Conservation (phyloP, 1,284 basidiomycete genomes). For the Cystobasidium pallidum region DNA sequence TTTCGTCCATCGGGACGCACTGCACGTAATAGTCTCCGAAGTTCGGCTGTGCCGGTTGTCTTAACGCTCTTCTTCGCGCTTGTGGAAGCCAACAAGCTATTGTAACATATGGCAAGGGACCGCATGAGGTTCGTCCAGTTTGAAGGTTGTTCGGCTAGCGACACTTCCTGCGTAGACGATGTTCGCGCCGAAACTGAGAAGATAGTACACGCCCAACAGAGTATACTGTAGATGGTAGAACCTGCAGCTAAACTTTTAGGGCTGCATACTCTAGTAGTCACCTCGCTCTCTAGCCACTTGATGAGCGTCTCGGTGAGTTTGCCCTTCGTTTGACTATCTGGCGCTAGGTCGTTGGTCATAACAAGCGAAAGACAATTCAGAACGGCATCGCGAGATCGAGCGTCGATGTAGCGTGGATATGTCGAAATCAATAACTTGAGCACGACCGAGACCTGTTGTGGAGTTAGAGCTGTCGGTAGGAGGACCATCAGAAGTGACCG, state of each 20-base stretch:
- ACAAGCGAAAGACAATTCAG: constrained; percentile 15
- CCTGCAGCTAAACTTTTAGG: constrained; percentile 17
- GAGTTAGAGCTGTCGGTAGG: constrained; percentile 21
- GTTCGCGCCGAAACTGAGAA: constrained; percentile 4
- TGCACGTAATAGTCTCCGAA: constrained; percentile 6
- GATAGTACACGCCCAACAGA: constrained; percentile 20
- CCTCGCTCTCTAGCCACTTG: constrained; percentile 41
- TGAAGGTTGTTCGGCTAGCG: not conserved
- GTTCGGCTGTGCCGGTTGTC: constrained; percentile 11
- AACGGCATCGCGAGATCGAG: constrained; percentile 27
- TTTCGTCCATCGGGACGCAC: not conserved
- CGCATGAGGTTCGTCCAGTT: constrained; percentile 17
- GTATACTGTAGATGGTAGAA: constrained; percentile 26
- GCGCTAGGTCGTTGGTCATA: constrained; percentile 15
- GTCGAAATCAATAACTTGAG: constrained; percentile 38
- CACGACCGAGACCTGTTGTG: constrained; percentile 35
- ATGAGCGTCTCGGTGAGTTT: constrained; percentile 33
- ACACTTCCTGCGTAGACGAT: not conserved
- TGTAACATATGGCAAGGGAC: constrained; percentile 14
- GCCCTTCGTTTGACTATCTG: constrained; percentile 21
- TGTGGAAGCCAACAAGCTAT: constrained; percentile 13
- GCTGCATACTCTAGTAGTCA: constrained; percentile 30
- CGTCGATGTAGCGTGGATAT: constrained; percentile 36
- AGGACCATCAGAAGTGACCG: not conserved
- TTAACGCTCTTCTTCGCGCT: constrained; percentile 19